A percentile compares a stretch with the other conserved stretches of the same genome.
These are phyloP conservation scores for Agarophyton chilense DNA, from an alignment of 23 red algal species.

Conservation along the genomic window DNA sequence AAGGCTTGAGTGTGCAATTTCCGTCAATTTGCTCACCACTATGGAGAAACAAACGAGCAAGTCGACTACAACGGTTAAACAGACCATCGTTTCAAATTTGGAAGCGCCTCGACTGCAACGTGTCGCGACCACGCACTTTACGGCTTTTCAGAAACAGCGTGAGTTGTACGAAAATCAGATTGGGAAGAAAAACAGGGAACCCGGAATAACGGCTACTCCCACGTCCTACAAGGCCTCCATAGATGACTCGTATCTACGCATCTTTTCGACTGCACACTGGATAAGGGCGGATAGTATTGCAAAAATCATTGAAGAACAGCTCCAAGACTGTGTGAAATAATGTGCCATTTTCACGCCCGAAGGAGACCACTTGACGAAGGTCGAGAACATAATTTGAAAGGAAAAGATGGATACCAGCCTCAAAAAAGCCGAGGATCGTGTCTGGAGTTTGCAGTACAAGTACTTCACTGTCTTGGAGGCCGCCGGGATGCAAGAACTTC, in stretches of 20 bases:
- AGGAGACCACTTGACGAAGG: background rate
- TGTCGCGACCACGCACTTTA: too few species aligned
- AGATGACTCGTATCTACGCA: background rate
- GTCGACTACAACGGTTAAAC: too few species aligned
- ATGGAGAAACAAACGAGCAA: too few species aligned
- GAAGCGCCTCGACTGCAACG: too few species aligned
- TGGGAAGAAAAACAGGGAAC: slow-evolving; percentile 41
- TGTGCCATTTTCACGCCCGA: background rate
- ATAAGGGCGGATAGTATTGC: background rate
- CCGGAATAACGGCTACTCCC: background rate
- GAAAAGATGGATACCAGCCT: slow-evolving; percentile 24
- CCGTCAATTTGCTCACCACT: too few species aligned
- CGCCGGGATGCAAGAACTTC: slow-evolving; percentile 6
- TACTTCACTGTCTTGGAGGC: background rate
- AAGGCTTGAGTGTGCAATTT: too few species aligned
- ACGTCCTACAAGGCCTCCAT: slow-evolving; percentile 34
- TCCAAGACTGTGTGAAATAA: background rate
- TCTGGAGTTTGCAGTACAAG: slow-evolving; percentile 3
- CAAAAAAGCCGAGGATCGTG: background rate
- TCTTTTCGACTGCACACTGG: slow-evolving; percentile 31
- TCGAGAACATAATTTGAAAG: slow-evolving; percentile 5
- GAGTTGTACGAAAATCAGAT: too few species aligned
- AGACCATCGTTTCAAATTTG: too few species aligned
- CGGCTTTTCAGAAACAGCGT: too few species aligned
- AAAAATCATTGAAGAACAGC: slow-evolving; percentile 23